Base-by-base conservation (phyloP, 2,329 filamentous ascomycete species). In the Neopestalotiopsis sp. region DNA sequence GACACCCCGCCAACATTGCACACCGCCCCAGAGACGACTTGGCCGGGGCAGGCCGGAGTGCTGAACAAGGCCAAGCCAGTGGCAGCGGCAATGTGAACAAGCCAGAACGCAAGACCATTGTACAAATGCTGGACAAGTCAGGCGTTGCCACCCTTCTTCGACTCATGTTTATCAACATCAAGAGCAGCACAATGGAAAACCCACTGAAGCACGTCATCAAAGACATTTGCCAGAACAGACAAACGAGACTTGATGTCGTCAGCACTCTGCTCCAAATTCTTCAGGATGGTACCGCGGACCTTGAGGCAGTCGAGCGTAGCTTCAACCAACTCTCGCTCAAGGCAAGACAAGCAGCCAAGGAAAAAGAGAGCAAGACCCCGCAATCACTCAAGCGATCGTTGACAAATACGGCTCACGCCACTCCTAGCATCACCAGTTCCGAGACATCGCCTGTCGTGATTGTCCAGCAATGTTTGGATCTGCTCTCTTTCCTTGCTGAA, bases 41-140 rank as follows among this genome's bases (percentile, higher is more conserved):
- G 13, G 59, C 17, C 59, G 69, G 71, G n/a, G 61, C 69, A n/a
- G 72, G 68, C 49, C 75, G 73, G 45, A 71, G 71, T 13, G 74
- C 74, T 49, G 76, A 76, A 53, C 62, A 67, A 58, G 66, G 68
- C 42, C 72, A 74, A 58, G 59, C 76, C 17, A 77, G 76, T 65
- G 74, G 76, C 32, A 72, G 73, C 53, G 68, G 70, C 32, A 76
- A 75, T 12, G 71, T 69, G 73, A 81, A 89, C 73, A 95, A 94
- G 82, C 82, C 86, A 49, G 91, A 92, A 75, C 90, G 93, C 68
- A 92, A 93, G 70, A 91, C 94, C 28, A 92, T 97, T 69, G 93
- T 97, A 30, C 96, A 99, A 79, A 97, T 99, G 92, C 89, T 99
- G 38, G 96, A 99, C 80, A 98, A 97, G 81, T 89, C 95, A 61